phyloP scores from a whole-genome alignment of 2,329 filamentous ascomycete species.

The Annulohypoxylon truncatum region DNA sequence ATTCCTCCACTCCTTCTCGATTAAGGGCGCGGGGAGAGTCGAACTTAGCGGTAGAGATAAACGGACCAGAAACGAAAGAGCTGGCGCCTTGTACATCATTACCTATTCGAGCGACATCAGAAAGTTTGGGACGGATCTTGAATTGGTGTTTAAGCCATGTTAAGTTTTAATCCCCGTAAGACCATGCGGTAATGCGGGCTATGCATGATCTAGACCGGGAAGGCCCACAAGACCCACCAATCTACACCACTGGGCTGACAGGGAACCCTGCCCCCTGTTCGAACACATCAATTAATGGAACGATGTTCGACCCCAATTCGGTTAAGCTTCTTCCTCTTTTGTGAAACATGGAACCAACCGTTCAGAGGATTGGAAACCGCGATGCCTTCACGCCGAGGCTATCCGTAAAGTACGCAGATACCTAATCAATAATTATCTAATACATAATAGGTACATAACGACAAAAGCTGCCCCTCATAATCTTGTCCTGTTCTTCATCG shows the following conservation, averaged over 20 bases:
- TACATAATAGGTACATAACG: not conserved
- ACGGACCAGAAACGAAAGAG: not conserved
- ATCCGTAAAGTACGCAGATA: not conserved
- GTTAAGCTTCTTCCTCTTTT: constrained; percentile 16
- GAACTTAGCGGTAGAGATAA: constrained; percentile 12
- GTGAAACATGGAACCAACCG: not conserved
- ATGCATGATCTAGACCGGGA: constrained; percentile 37
- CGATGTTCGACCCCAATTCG: constrained; percentile 10
- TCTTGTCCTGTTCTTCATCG: not conserved
- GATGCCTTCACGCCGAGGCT: not conserved
- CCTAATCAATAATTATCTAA: not conserved
- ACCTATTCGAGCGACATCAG: not conserved
- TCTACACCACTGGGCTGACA: constrained; percentile 13
- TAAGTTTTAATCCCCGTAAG: constrained; percentile 37
- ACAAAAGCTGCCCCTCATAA: not conserved
- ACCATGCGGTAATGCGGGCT: constrained; percentile 26
- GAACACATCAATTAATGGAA: constrained; percentile 7
- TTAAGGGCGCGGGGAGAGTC: constrained; percentile 20
- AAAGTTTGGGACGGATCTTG: constrained; percentile 28
- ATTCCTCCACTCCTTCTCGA: constrained; percentile 18
- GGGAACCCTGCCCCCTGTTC: constrained; percentile 16
- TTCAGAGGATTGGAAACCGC: not conserved
- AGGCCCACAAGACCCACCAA: constrained; percentile 28
- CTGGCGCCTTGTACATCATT: constrained; percentile 10
- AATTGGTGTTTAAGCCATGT: constrained; percentile 36